Base-by-base conservation (phyloP, 2,329 filamentous ascomycete species). In the Penicillium sp. region DNA sequence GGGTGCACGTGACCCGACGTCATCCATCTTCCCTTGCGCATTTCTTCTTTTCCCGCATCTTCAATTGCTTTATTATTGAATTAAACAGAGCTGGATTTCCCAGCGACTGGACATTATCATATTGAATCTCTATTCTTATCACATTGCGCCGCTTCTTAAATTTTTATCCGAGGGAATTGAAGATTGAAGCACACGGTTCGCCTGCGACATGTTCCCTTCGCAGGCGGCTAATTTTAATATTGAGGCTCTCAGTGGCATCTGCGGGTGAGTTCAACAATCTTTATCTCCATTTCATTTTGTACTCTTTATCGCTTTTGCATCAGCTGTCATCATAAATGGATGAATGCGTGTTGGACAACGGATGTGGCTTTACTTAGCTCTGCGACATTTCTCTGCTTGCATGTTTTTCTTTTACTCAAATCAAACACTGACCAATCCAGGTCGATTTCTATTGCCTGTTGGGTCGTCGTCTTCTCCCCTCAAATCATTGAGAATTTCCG, bases 401-500 rank as follows among this genome's bases (percentile, higher is more conserved):
- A 39, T 39, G 16, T 23, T 23, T 23, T 3, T 41, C 7, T 35
- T 30, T 39, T 45, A 8, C 10, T 34, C 10, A 18, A 30, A 34
- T 45, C 11, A 19, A 39, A 51, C 42, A 48, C 50, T 59, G 19
- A 60, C 47, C 55, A 53, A 57, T 34, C 65, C 55, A 90, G 92
- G 34, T 96, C 92, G 8, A 92, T 99, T 63, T 96, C 91, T 42
- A 97, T 99, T 70, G 92, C 92, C 47, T 97, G 92, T 71, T 97
- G 94, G 94, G 89, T 97, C 53, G 90, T 97, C 34, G 94, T 99
- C 54, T 99, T 97, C 77, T 94, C 91, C 0, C 94, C 94, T 2
- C 94, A 99, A 66, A 97, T 99, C 65, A 87, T 96, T 64, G 91
- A 96, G 69, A 97, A 97, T 70, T 97, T 96, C 76, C 87, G 86